Percentiles rank a stretch among this genome's conserved stretches.
Conservation (phyloP, 1,284 basidiomycete species). For the Ustilago trichophora region DNA sequence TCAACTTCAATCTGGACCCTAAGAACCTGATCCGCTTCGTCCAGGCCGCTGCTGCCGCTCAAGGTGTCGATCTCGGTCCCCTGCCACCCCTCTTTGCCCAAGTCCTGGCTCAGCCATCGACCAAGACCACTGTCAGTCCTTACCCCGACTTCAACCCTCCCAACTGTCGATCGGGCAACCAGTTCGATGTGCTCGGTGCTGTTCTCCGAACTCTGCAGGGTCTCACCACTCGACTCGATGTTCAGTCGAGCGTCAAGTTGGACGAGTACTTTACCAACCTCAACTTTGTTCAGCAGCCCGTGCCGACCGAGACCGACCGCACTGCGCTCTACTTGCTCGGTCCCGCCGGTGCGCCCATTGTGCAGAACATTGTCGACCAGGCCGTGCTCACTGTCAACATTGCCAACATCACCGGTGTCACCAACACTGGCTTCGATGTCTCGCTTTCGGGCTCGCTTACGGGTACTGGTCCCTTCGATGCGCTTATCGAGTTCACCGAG, state of each 20-base stretch:
- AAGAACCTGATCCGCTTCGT: slow-evolving; percentile 74
- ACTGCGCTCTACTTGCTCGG: slow-evolving; percentile 77
- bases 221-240: slow-evolving; percentile 72
- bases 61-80: slow-evolving; percentile 75
- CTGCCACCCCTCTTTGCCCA: slow-evolving; percentile 73
- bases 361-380: slow-evolving; percentile 75
- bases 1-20: slow-evolving; percentile 76
- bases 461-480: slow-evolving; percentile 69
- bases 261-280: slow-evolving; percentile 71
- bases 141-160: slow-evolving; percentile 63
- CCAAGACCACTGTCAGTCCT: slow-evolving; percentile 73
- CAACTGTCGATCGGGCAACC: slow-evolving; percentile 73
- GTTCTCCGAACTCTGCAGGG: slow-evolving; percentile 75
- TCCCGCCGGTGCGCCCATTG: slow-evolving; percentile 71
- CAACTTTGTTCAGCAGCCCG: slow-evolving; percentile 74
- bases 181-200: slow-evolving; percentile 69
- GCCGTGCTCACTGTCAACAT: slow-evolving; percentile 72
- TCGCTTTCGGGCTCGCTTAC: slow-evolving; percentile 60
- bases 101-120: slow-evolving; percentile 72
- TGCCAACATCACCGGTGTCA: slow-evolving; percentile 74
- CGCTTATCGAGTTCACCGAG: slow-evolving; percentile 67
- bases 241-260: slow-evolving; percentile 52
- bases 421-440: slow-evolving; percentile 65
- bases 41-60: slow-evolving; percentile 71
- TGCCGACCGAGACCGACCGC: slow-evolving; percentile 75